Evolutionary conservation across 139 green algal genomes (phyloP), one percentile per base, ranked within the genome.

Genomic region (Coccomyxa sp.): DNA sequence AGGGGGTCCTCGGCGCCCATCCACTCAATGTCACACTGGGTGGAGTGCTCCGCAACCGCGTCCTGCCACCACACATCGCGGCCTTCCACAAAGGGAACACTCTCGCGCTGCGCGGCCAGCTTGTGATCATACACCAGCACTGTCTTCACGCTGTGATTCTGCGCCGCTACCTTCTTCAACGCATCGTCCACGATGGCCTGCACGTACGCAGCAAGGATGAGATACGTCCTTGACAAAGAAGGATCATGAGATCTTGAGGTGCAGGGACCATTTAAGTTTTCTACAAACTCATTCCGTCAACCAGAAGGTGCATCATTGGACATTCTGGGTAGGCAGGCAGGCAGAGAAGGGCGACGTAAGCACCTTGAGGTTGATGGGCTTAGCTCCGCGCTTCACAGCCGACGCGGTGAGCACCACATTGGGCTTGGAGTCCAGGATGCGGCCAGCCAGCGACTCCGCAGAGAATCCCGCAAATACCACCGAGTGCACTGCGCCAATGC

Each of bases 391-490:
- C 87, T 92, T 93, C 11, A 97, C 93, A 15, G 85, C 93, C 25
- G 89, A 92, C 77, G 76, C 83, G 32, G 88, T 92, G 66, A 92
- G 58, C 30, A 91, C 76, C 51, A 90, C 82, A 38, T 81, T 81
- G 58, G 91, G 75, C 32, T 86, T 86, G 88, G 84, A 92, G 88
- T 96, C 91, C 30, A 85, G n/a, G 58, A 97, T 93, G 51, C 93
- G 88, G 4, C 88, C 88, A 30, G 91, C 90, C 76, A 99, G 91
- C 0, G 92, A 86, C 79, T 99, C 95, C 11, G 96, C 94, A 18
- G 90, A 96, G 89, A 99, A 99, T 60, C 96, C 96, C 10, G 86
- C 96, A 87, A 99, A 99, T 63, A 99, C 96, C 10, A 99, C 96
- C 7, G 86, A 94, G 88, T 98, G 96, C 79, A 99, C 93, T 25